Evolutionary conservation across 345 rosid genomes (phyloP).

Genomic region (Chamaenerion angustifolium): DNA sequence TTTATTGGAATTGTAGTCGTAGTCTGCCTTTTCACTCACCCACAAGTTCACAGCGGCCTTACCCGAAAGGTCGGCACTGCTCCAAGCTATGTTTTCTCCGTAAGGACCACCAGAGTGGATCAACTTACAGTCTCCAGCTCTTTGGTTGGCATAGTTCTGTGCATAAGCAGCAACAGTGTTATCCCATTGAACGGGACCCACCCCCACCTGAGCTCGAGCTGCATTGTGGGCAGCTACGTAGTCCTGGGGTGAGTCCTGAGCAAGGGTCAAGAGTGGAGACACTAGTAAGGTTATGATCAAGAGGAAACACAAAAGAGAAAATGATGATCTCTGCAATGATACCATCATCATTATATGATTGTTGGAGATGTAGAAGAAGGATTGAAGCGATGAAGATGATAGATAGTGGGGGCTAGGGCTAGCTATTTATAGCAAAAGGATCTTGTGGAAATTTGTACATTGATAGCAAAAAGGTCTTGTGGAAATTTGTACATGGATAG

Average conservation of each 20-base stretch:
- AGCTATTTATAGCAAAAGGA: too few species aligned
- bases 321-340: too few species aligned
- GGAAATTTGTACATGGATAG: too few species aligned
- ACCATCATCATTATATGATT: too few species aligned
- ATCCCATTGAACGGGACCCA: constrained; percentile 26
- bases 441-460: too few species aligned
- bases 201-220: constrained; percentile 13
- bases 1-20: constrained; percentile 8
- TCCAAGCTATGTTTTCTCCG: neutral
- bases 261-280: neutral
- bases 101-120: constrained; percentile 5
- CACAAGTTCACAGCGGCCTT: neutral
- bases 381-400: too few species aligned
- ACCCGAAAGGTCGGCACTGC: neutral
- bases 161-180: constrained; percentile 24
- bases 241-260: constrained; percentile 15
- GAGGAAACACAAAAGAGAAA: neutral
- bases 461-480: too few species aligned
- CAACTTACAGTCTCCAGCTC: constrained; percentile 15
- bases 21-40: constrained; percentile 7
- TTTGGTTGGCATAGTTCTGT: constrained; percentile 12
- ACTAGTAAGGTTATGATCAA: constrained; percentile 1
- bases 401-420: too few species aligned
- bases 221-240: constrained; percentile 10
- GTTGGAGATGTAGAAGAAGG: constrained; percentile 5